A percentile compares a stretch with the other conserved stretches of the same genome.
These are phyloP conservation scores for Sporisorium sorghi DNA, from an alignment of 1,284 basidiomycete genomes.

Conservation along the genomic window DNA sequence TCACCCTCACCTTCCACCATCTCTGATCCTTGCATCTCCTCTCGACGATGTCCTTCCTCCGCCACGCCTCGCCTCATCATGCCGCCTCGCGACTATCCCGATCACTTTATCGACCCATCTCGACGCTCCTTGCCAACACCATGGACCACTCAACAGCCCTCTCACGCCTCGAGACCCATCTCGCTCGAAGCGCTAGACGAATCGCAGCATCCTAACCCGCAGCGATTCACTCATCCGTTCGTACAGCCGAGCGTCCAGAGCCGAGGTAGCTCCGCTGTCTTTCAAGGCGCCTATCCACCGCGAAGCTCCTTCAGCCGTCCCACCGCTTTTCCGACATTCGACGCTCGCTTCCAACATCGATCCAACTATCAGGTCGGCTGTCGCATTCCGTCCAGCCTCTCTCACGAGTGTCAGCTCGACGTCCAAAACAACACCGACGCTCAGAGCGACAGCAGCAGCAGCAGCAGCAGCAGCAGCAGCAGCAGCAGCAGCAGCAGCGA, in stretches of 20 bases:
- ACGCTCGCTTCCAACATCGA: slow-evolving; percentile 4
- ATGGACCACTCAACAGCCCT: slow-evolving; percentile 8
- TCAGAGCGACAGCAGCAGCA: slow-evolving; percentile 8
- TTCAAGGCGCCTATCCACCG: slow-evolving; percentile 10
- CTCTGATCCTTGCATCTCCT: not conserved
- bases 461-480: slow-evolving; percentile 6
- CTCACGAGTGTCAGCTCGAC: slow-evolving; percentile 22
- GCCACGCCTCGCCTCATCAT: slow-evolving; percentile 6
- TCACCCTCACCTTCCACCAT: not conserved
- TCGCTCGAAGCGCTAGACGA: not conserved
- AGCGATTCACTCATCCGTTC: slow-evolving; percentile 22
- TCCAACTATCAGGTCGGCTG: slow-evolving; percentile 14
- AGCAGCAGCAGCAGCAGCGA: slow-evolving; percentile 4
- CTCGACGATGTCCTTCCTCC: not conserved
- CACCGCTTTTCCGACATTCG: not conserved
- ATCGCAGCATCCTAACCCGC: slow-evolving; percentile 3
- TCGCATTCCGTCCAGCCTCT: slow-evolving; percentile 28
- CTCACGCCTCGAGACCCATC: not conserved
- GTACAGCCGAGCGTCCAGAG: not conserved
- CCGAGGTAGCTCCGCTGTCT: slow-evolving; percentile 1
- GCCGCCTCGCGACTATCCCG: slow-evolving; percentile 17
- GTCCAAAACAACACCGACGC: not conserved
- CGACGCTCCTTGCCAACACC: slow-evolving; percentile 27
- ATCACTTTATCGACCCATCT: slow-evolving; percentile 5
- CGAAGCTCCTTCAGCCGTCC: slow-evolving; percentile 13